A percentile compares a stretch with the other conserved stretches of the same genome.
phyloP scores from a whole-genome alignment of 306 rosid species.

The Cucumis sativus region Cucumber_9930_V3 NC_026661.2:5272001-5272500 shows the following conservation, averaged over 20 bases:
- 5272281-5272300: conserved; percentile 99
- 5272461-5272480: conserved; percentile 26
- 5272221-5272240: not conserved
- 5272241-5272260: not conserved
- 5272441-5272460: conserved; percentile 19
- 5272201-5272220: not conserved
- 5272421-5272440: conserved; percentile 78
- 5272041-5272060: not conserved
- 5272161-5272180: not conserved
- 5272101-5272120: not conserved
- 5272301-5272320: conserved; percentile 99
- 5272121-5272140: not conserved
- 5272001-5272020: not conserved
- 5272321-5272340: conserved; percentile 94
- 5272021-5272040: not conserved
- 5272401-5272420: conserved; percentile 95
- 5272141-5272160: not conserved
- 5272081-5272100: not conserved
- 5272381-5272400: conserved; percentile 93
- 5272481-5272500: conserved; percentile 26
- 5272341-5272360: conserved; percentile 98
- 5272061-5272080: not conserved
- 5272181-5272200: not conserved
- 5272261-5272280: conserved; percentile 71
- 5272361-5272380: conserved; percentile 78